Conservation (phyloP, 2,329 filamentous ascomycete species). For the Fusarium brevicatenulatum region DNA sequence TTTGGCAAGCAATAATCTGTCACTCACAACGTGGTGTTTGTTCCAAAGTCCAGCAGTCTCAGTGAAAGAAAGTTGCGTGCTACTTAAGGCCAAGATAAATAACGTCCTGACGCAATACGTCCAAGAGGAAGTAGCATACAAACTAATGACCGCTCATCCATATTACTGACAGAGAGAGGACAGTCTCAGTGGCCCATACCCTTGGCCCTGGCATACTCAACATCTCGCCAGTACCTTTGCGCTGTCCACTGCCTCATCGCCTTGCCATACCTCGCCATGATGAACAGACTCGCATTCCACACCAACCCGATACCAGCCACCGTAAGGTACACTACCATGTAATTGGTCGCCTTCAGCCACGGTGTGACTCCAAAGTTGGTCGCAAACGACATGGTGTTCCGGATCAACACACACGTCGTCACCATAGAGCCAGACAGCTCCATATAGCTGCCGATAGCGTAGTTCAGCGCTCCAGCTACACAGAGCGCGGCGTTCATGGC, state of each 20-base stretch:
- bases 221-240: neutral
- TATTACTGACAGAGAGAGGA: neutral
- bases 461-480: neutral
- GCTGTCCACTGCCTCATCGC: neutral
- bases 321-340: neutral
- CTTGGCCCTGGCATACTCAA: neutral
- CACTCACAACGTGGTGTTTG: neutral
- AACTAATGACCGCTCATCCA: neutral
- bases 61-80: neutral
- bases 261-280: neutral
- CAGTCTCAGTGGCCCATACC: neutral
- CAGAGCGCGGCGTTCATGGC: neutral
- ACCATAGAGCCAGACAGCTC: neutral
- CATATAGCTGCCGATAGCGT: neutral
- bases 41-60: neutral
- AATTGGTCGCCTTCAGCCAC: neutral
- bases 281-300: neutral
- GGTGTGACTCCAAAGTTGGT: neutral
- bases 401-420: neutral
- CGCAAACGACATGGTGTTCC: neutral
- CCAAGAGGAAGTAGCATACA: neutral
- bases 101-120: neutral
- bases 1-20: neutral
- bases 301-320: neutral
- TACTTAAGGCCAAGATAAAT: neutral